Evolutionary conservation across 345 rosid species (phyloP).

Genomic region (Arabis alpina): DNA sequence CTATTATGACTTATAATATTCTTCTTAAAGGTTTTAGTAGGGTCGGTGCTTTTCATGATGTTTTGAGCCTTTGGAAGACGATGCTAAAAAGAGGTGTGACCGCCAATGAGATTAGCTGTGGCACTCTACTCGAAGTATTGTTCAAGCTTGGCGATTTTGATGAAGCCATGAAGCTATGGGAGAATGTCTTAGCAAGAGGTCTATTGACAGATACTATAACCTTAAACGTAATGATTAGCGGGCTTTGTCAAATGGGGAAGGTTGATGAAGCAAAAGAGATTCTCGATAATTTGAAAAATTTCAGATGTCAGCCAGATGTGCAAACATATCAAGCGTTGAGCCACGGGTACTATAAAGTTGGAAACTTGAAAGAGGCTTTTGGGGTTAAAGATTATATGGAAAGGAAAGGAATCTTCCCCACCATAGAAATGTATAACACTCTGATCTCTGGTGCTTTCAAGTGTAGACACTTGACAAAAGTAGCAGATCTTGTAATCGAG

Average conservation of each 20-base stretch:
- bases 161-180: conserved; percentile 70
- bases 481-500: conserved; percentile 55
- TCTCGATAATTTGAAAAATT: conserved; percentile 54
- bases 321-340: conserved; percentile 70
- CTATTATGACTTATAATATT: conserved; percentile 67
- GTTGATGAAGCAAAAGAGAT: conserved; percentile 73
- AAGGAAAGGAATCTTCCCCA: conserved; percentile 52
- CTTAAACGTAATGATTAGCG: conserved; percentile 77
- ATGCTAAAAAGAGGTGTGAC: conserved; percentile 61
- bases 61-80: conserved; percentile 62
- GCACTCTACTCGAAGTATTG: conserved; percentile 69
- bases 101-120: conserved; percentile 61
- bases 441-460: conserved; percentile 60
- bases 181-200: conserved; percentile 68
- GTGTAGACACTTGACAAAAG: conserved; percentile 47
- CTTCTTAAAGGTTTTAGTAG: conserved; percentile 76
- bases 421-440: conserved; percentile 69
- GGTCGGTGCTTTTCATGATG: conserved; percentile 60
- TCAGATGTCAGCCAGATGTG: conserved; percentile 68
- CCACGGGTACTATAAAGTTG: conserved; percentile 77
- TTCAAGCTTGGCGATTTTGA: conserved; percentile 71
- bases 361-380: conserved; percentile 68
- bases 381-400: conserved; percentile 56
- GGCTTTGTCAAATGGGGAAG: conserved; percentile 69
- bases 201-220: conserved; percentile 51